Base-by-base conservation (phyloP, 169 alveolate species). In the Cryptosporidium viatorum region DNA sequence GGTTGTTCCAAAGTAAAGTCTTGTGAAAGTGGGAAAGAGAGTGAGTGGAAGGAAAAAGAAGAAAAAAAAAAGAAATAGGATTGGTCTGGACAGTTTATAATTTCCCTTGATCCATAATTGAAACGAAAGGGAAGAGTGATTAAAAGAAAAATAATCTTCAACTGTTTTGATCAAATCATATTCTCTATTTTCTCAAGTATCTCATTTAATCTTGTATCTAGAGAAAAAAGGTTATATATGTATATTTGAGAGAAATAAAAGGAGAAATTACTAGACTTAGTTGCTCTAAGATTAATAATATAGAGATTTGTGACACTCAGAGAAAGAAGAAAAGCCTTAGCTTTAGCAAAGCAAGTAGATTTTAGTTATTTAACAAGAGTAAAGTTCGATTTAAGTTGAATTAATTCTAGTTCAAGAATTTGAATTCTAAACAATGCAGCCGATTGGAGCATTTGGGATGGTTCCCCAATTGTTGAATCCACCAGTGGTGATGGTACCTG, bases 381-480 rank as follows among this genome's bases (percentile, higher is more conserved):
- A 41, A 41, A 41, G 0, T 41, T 10, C 4, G 6, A 8, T 1
- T 48, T 48, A 41, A 9, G 48, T 1, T 41, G 5, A 48, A 23
- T 14, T 23, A 52, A n/a, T 52, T n/a, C 29, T 3, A 18, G 33
- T 16, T 18, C 9, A 52, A 52, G 29, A 52, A n/a, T 0, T 55
- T 55, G 35, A 23, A 55, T 55, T 9, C 21, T 71, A 33, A 23
- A 80, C 18, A 60, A 80, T 80, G 89, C 89, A 80, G 75, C 73
- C 59, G 6, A 14, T 62, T n/a, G 75, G 80, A 41, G 21, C 89
- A 23, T 33, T 43, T 43, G 75, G 89, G 35, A 31, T 41, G 21
- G 45, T 80, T 60, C 89, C 89, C 21, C 89, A 80, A 18, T 21
- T 80, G 39, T 67, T 80, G 14, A 80, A 65, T 45, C 89, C 89